These are phyloP conservation scores for Meripilus lineatus DNA, from an alignment of 1,284 basidiomycete genomes.

Conservation along the genomic window DNA sequence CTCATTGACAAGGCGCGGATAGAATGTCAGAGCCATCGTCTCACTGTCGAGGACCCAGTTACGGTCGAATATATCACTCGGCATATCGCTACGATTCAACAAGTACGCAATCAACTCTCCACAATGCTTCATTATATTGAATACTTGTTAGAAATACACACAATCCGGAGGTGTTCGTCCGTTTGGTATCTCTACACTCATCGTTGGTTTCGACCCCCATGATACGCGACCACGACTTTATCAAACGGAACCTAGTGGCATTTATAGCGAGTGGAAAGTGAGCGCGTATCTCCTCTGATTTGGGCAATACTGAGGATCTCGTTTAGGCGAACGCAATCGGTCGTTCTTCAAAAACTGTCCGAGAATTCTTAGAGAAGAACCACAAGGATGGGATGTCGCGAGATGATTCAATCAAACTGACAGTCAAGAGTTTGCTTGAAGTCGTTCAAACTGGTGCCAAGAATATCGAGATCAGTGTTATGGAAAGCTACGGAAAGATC, in stretches of 20 bases:
- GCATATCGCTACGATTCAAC: constrained; percentile 96
- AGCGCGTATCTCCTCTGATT: not conserved
- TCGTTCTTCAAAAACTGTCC: constrained; percentile 95
- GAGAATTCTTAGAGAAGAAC: constrained; percentile 99
- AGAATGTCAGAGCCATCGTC: constrained; percentile 96
- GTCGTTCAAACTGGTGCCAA: constrained; percentile 99
- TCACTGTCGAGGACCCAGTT: constrained; percentile 98
- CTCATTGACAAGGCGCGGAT: constrained; percentile 97
- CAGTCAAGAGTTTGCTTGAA: constrained; percentile 94
- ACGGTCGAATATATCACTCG: constrained; percentile 98
- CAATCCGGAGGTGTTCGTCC: constrained; percentile 99
- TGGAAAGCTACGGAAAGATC: constrained; percentile 90
- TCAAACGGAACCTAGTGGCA: constrained; percentile 97
- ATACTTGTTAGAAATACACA: constrained; percentile 74
- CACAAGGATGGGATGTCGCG: constrained; percentile 88
- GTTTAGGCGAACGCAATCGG: constrained; percentile 94
- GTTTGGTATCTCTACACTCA: constrained; percentile 96
- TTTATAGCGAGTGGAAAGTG: constrained; percentile 99
- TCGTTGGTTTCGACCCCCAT: constrained; percentile 96
- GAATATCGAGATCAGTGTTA: constrained; percentile 97
- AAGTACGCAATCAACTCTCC: constrained; percentile 47
- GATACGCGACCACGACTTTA: constrained; percentile 88
- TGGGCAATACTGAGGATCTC: not conserved
- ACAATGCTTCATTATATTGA: constrained; percentile 4
- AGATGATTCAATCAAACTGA: constrained; percentile 91